Base-by-base conservation (phyloP, 2,329 filamentous ascomycete genomes). In the Colletotrichum navitas region DNA sequence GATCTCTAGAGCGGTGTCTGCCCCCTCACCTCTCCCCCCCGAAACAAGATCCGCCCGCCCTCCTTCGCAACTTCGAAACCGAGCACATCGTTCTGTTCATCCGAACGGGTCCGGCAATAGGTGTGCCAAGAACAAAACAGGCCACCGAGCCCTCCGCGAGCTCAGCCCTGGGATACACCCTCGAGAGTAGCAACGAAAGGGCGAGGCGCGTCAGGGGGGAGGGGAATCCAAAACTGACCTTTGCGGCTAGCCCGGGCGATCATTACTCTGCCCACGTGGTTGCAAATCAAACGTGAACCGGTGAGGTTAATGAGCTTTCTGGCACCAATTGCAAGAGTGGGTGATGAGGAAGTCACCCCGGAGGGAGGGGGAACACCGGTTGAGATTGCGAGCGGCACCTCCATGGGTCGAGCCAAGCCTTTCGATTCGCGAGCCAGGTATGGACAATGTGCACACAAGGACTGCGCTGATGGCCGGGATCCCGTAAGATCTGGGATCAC, bases 401-500 rank as follows among this genome's bases (percentile, higher is more conserved):
- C 24, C 54, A 59, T 66, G 39, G 36, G 24, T n/a, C 26, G 45
- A 63, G 68, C 65, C 65, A 63, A 60, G 65, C 59, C 45, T 60
- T 58, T 55, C 56, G 62, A 51, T 62, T 62, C 24, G 49, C 58
- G 56, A 43, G 32, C 26, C 64, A 47, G 18, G 43, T 32, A 21
- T n/a, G n/a, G 45, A 24, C 21, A n/a, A 24, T 47, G 26, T 34
- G 39, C 63, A 36, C 32, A 68, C n/a, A 52, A 45, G 51, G 16
- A 45, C 39, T 32, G 29, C 36, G 36, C 45, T 18, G 32, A 29
- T 45, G 43, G 32, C 58, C 26, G 39, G 64, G 68, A 72, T 73
- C n/a, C 51, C 71, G 49, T 60, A 69, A 69, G 69, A 73, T 72
- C 72, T 73, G 61, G 60, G 54, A 60, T n/a, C 72, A 66, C 68